phyloP scores from a whole-genome alignment of 2,329 filamentous ascomycete genomes.

The Cercospora citrullina region DNA sequence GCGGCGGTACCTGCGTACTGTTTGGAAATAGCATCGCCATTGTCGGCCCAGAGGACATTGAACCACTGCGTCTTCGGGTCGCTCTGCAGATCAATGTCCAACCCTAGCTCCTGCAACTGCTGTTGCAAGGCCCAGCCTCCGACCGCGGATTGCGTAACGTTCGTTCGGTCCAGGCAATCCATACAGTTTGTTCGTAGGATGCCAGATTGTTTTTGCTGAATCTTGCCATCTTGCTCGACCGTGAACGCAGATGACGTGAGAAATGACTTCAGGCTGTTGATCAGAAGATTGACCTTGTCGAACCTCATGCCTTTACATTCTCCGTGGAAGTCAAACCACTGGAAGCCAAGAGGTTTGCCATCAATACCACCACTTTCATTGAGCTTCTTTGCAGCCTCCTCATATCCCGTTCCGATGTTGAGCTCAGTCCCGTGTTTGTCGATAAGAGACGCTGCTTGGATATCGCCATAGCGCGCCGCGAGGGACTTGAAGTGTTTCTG shows the following conservation, averaged over 20 bases:
- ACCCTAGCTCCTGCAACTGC: conserved; percentile 74
- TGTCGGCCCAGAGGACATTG: conserved; percentile 92
- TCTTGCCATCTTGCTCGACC: conserved; percentile 51
- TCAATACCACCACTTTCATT: conserved; percentile 63
- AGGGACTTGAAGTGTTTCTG: conserved; percentile 75
- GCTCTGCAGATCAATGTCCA: conserved; percentile 70
- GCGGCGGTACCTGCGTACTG: conserved; percentile 96
- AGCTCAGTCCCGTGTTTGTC: conserved; percentile 84
- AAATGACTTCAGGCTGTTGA: conserved; percentile 67
- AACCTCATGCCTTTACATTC: conserved; percentile 97
- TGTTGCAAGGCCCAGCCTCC: conserved; percentile 77
- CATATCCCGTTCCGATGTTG: conserved; percentile 75
- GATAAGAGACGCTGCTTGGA: conserved; percentile 81
- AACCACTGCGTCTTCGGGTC: conserved; percentile 89
- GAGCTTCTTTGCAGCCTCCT: conserved; percentile 64
- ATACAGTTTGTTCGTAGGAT: conserved; percentile 96
- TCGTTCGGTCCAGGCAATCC: conserved; percentile 95
- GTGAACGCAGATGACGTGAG: conserved; percentile 73
- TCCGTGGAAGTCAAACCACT: conserved; percentile 97
- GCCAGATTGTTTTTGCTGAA: conserved; percentile 62
- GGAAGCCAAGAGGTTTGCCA: conserved; percentile 63
- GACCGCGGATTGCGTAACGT: conserved; percentile 91
- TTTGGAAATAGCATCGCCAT: conserved; percentile 91
- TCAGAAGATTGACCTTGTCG: conserved; percentile 82
- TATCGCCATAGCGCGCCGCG: conserved; percentile 66